Evolutionary conservation across 176 grass and related monocot species (phyloP).

Genomic region (Poa pratensis): DNA sequence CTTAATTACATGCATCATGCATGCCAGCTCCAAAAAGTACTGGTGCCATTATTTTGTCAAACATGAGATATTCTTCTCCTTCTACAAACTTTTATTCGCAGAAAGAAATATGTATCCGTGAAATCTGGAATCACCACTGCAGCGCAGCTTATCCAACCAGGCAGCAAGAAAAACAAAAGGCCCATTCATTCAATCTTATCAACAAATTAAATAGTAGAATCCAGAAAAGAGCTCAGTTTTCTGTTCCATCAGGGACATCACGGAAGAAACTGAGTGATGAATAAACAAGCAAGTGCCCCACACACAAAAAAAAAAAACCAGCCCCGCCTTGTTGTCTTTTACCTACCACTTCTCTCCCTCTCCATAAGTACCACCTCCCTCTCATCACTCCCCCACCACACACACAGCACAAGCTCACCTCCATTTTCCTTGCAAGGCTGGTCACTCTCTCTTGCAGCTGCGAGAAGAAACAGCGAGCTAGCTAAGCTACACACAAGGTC

Average conservation of each 20-base stretch:
- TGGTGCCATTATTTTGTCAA: no score
- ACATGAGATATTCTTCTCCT: no score
- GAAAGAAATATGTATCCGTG: not conserved
- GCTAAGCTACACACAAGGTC: not conserved
- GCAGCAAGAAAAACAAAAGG: slow-evolving; percentile 32
- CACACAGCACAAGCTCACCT: not conserved
- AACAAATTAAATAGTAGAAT: not conserved
- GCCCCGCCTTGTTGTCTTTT: slow-evolving; percentile 42
- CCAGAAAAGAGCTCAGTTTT: not conserved
- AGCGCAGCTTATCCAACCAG: slow-evolving; percentile 31
- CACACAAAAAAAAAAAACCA: not conserved
- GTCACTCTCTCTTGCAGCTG: not conserved
- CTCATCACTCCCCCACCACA: slow-evolving; percentile 25
- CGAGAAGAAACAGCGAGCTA: not conserved
- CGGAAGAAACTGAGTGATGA: not conserved
- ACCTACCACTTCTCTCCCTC: slow-evolving; percentile 34
- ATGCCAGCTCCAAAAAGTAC: no score
- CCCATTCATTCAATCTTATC: slow-evolving; percentile 41
- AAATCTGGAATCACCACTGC: not conserved
- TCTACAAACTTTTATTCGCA: slow-evolving; percentile 2
- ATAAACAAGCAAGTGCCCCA: not conserved
- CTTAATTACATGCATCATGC: no score
- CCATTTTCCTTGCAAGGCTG: slow-evolving; percentile 3
- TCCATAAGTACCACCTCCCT: slow-evolving; percentile 50
- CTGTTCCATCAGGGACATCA: not conserved